Evolutionary conservation across 345 rosid genomes (phyloP).

Genomic region (Acer campestre): DNA sequence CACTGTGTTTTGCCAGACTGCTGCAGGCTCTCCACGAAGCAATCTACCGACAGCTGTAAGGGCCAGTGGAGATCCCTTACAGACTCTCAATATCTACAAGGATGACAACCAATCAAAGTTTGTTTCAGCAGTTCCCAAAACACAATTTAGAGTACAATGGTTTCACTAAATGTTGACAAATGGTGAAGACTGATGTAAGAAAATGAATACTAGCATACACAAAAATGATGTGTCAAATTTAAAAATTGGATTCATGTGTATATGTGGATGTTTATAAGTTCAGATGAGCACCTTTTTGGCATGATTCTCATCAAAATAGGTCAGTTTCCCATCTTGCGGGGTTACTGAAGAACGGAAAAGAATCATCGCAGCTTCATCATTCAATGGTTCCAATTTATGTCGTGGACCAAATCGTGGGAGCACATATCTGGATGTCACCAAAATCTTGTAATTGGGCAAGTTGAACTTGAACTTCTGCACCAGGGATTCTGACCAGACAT

Average conservation of each 20-base stretch:
- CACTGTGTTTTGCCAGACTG: slow-evolving; percentile 37
- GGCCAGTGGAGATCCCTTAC: slow-evolving; percentile 62
- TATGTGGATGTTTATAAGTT: not conserved
- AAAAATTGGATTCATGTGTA: not conserved
- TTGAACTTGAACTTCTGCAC: slow-evolving; percentile 28
- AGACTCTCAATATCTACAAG: slow-evolving; percentile 50
- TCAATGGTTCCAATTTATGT: slow-evolving; percentile 39
- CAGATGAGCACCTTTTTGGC: slow-evolving; percentile 33
- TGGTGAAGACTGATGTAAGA: not conserved
- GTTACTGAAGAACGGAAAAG: slow-evolving; percentile 44
- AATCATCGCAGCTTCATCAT: slow-evolving; percentile 34
- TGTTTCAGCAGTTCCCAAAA: not conserved
- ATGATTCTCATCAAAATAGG: slow-evolving; percentile 30
- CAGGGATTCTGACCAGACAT: slow-evolving; percentile 58
- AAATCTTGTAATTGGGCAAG: slow-evolving; percentile 43
- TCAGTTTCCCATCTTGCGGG: not conserved
- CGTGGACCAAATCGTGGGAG: slow-evolving; percentile 37
- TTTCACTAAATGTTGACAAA: not conserved
- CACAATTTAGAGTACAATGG: not conserved
- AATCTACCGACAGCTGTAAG: slow-evolving; percentile 55
- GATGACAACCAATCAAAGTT: not conserved
- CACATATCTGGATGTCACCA: slow-evolving; percentile 62
- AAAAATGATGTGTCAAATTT: not conserved
- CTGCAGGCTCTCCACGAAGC: slow-evolving; percentile 35
- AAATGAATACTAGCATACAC: not conserved